Conservation (phyloP, 2,329 filamentous ascomycete species). For the Dothideomycetes sp. region DNA sequence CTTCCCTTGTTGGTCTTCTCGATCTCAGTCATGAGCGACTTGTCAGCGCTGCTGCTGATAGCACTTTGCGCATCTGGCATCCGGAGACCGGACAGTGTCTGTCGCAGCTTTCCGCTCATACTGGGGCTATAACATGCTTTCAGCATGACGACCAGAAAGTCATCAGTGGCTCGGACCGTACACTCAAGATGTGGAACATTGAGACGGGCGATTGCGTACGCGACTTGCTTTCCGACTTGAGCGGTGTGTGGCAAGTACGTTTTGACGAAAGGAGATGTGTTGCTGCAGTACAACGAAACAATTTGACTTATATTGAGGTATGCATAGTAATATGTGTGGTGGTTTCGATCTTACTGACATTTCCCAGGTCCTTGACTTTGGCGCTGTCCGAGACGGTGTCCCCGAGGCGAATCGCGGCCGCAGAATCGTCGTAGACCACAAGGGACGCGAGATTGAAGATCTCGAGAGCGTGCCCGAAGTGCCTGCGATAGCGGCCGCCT, state of each 20-base stretch:
- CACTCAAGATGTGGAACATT: conserved; percentile 98
- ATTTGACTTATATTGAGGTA: conserved; percentile 92
- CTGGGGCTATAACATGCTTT: conserved; percentile 95
- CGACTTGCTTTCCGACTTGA: conserved; percentile 84
- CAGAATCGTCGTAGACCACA: conserved; percentile 50
- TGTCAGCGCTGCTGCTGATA: conserved; percentile 91
- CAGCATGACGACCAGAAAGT: conserved; percentile 96
- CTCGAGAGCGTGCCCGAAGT: conserved; percentile 13
- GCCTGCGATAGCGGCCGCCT: not conserved
- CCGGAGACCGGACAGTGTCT: conserved; percentile 86
- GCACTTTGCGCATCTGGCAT: conserved; percentile 92
- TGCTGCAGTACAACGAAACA: conserved; percentile 87
- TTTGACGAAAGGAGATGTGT: conserved; percentile 94
- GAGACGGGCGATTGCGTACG: conserved; percentile 83
- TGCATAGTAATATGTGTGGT: conserved; percentile 21
- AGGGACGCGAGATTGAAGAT: conserved; percentile 22
- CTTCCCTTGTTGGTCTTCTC: conserved; percentile 79
- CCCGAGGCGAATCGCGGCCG: conserved; percentile 65
- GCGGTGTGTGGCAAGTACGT: conserved; percentile 98
- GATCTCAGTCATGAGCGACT: conserved; percentile 83
- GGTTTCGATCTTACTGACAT: conserved; percentile 20
- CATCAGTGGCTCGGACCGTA: conserved; percentile 89
- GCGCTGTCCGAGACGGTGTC: conserved; percentile 80
- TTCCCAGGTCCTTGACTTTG: conserved; percentile 85
- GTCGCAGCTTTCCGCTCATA: conserved; percentile 83